phyloP scores from a whole-genome alignment of 1,284 basidiomycete species.

The Takashimella koratensis region DNA sequence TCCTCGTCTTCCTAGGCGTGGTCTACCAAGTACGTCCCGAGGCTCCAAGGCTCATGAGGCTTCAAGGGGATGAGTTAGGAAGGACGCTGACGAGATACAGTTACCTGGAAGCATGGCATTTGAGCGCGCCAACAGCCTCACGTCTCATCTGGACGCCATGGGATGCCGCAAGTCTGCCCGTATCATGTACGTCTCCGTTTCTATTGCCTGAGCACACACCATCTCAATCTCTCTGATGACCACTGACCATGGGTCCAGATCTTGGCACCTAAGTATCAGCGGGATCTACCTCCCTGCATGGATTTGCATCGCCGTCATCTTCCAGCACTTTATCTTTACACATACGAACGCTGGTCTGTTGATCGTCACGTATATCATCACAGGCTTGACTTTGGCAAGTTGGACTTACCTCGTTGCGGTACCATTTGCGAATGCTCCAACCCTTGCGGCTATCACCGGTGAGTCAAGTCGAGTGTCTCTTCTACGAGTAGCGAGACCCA shows the following conservation, averaged over 20 bases:
- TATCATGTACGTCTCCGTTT: conserved; percentile 53
- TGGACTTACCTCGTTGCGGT: conserved; percentile 33
- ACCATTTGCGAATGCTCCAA: conserved; percentile 25
- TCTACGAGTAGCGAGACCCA: too few species aligned
- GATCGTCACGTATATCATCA: conserved; percentile 62
- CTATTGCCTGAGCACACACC: not conserved
- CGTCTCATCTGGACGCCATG: conserved; percentile 68
- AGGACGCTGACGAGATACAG: too few species aligned
- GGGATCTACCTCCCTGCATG: conserved; percentile 62
- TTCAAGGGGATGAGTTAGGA: too few species aligned
- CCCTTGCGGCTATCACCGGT: conserved; percentile 28
- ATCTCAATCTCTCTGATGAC: too few species aligned
- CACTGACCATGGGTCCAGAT: too few species aligned
- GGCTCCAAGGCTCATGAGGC: too few species aligned
- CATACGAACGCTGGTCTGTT: conserved; percentile 61
- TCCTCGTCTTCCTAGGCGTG: conserved; percentile 64
- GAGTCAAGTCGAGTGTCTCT: conserved; percentile 5
- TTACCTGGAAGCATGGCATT: conserved; percentile 60
- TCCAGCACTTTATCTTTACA: conserved; percentile 63
- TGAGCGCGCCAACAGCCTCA: conserved; percentile 61
- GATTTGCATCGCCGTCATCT: conserved; percentile 61
- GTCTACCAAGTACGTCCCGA: conserved; percentile 66
- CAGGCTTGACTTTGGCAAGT: conserved; percentile 51
- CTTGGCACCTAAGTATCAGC: conserved; percentile 62
- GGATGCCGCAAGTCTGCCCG: conserved; percentile 64